phyloP scores from a whole-genome alignment of 2,329 filamentous ascomycete genomes.

The Xylariaceae sp. region DNA sequence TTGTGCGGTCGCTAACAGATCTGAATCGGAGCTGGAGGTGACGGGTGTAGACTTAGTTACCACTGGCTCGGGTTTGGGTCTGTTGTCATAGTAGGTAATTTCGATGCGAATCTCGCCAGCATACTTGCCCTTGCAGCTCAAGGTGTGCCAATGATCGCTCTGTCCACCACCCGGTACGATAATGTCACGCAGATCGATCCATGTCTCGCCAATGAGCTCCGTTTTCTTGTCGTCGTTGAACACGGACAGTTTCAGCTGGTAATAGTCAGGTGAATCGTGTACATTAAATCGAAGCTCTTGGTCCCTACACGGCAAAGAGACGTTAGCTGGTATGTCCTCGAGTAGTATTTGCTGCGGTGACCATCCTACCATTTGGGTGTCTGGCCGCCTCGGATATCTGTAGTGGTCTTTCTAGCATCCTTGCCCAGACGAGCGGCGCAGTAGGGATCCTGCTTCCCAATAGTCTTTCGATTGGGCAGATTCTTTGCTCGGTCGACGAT shows the following conservation, averaged over 20 bases:
- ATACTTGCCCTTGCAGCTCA: conserved; percentile 89
- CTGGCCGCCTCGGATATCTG: conserved; percentile 89
- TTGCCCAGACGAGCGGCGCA: conserved; percentile 91
- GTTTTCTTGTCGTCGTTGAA: conserved; percentile 99
- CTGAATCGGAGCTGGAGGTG: conserved; percentile 31
- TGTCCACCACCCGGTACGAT: conserved; percentile 86
- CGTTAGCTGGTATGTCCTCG: conserved; percentile 12
- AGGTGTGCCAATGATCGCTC: conserved; percentile 84
- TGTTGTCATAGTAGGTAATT: conserved; percentile 90
- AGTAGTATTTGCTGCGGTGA: not conserved
- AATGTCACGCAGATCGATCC: conserved; percentile 78
- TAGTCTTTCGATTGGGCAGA: conserved; percentile 90
- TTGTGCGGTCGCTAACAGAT: conserved; percentile 24
- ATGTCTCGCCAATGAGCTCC: conserved; percentile 91
- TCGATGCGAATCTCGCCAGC: conserved; percentile 93
- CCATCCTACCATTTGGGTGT: conserved; percentile 82
- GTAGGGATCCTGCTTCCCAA: conserved; percentile 98
- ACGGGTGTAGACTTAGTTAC: conserved; percentile 50
- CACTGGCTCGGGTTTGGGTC: conserved; percentile 74
- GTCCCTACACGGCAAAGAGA: conserved; percentile 60
- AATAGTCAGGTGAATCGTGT: conserved; percentile 95
- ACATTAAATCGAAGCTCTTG: conserved; percentile 95
- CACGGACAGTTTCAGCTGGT: conserved; percentile 88
- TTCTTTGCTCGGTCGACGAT: conserved; percentile 96
- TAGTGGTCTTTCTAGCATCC: conserved; percentile 94